Evolutionary conservation across 1,284 basidiomycete genomes (phyloP), one percentile per base, ranked within the genome.

Genomic region (Psilocybe mexicana): DNA sequence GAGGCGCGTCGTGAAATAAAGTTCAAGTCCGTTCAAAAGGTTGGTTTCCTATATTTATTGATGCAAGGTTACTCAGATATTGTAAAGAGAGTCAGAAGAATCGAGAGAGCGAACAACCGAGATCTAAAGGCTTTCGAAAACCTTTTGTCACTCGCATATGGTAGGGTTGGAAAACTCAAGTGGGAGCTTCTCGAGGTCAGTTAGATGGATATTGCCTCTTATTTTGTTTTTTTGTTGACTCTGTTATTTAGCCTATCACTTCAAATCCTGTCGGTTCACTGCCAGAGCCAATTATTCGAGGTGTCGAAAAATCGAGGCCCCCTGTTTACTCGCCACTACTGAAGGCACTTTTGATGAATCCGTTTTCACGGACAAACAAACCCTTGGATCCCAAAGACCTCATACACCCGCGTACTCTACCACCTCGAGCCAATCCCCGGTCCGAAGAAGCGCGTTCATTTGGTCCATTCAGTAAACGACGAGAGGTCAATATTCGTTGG

Each of bases 131-230:
- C 85, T n/a, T 85, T 91, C 61, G 72, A 74, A 7, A 76, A 82
- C 57, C 69, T 91, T n/a, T 74, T 93, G 23, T 81, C 87, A 63
- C 67, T 85, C n/a, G 91, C 91, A n/a, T 93, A 92, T 70, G 92
- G 89, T 18, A 78, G 88, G 57, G 82, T 80, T 60, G 92, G 92
- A 11, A 87, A 82, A 66, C 70, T 92, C 23, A 81, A 78, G 63
- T 80, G 83, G 74, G 87, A 91, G 63, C 72, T 90, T 30, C 73
- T 90, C 68, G 69, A 84, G 72, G 87, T 87, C 59, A 60, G 73
- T 64, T 52, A 43, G 18, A 52, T 6, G 50, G 42, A 25, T 24
- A 3, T 18, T 6, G 43, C 58, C 52, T 14, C 2, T 5, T 18
- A 18, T 18, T 18, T 11, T 2, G 26, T 23, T 60, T n/a, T 44